Base-by-base conservation (phyloP, 169 alveolate genomes). In the Eimeria maxima region DNA sequence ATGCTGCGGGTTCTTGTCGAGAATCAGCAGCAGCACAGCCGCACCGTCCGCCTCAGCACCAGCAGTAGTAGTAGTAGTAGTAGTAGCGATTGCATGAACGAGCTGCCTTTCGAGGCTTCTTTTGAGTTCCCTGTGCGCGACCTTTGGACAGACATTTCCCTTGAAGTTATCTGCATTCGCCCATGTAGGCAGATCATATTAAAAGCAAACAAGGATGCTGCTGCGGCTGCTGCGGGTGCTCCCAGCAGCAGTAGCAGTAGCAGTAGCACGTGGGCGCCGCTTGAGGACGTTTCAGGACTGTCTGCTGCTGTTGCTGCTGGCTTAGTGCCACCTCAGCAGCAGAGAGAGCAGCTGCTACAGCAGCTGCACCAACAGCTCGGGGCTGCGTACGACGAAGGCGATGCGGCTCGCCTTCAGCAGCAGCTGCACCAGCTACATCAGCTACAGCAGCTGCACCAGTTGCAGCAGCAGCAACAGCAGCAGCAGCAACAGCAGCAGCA, bases 111-210 rank as follows among this genome's bases (percentile, higher is more conserved):
- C 55, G 80, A 60, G 8, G 80, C 90, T 80, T 80, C 90, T 24
- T 80, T 50, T 33, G 74, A 67, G 57, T 90, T 90, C 44, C 89
- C 86, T 3, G 86, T 90, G 14, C 67, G 88, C 3, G 95, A 90
- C 24, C 71, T 90, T 87, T 90, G 95, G 95, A 73, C 95, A 18
- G 95, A 90, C 57, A 47, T 90, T 27, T 90, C 81, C 20, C 55
- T 90, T 57, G 88, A 90, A 18, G 88, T 90, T 11, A 27, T 45
- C 53, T 78, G 87, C 42, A 16, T 90, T 16, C 42, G 78, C 27
- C 57, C 76, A 13, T 42, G 78, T 67, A 29, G 88, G 6, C 95
- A 90, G 10, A 90, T 73, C 71, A 73, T 44, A 22, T 22, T 71
- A 38, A 71, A 53, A 10, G 84, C 63, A 71, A 10, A 60, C 88